Percentiles rank a stretch among this genome's conserved stretches.
These are phyloP conservation scores for Pythium oligandrum DNA, from an alignment of 352 stramenopile genomes.

Conservation along the genomic window DNA sequence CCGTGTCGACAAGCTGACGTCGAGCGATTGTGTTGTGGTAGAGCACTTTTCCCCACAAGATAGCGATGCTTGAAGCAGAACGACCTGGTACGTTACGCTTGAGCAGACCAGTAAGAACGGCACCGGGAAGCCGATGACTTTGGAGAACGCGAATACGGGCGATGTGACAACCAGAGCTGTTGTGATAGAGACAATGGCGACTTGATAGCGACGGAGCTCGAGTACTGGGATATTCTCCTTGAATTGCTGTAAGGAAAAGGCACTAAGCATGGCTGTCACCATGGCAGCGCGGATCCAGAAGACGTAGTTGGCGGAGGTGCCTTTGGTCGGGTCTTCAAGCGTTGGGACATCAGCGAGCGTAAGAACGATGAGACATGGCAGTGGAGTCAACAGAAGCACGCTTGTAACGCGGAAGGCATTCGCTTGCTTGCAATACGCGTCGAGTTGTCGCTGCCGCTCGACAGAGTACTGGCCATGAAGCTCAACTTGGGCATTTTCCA, in stretches of 20 bases:
- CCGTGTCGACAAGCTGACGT: constrained; percentile 23
- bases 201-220: constrained; percentile 8
- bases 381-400: constrained; percentile 21
- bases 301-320: constrained; percentile 26
- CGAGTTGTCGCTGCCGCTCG: constrained; percentile 13
- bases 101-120: constrained; percentile 29
- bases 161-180: constrained; percentile 17
- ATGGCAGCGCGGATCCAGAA: constrained; percentile 31
- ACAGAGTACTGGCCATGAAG: constrained; percentile 33
- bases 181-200: constrained; percentile 14
- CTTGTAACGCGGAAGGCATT: background rate
- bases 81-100: constrained; percentile 15
- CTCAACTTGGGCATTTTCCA: constrained; percentile 19
- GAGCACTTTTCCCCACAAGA: constrained; percentile 23
- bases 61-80: constrained; percentile 20
- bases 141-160: constrained; percentile 19
- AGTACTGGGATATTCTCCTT: constrained; percentile 10
- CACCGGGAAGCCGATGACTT: constrained; percentile 32
- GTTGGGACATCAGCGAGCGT: constrained; percentile 24
- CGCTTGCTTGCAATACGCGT: constrained; percentile 6
- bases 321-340: constrained; percentile 14
- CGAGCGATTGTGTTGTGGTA: constrained; percentile 9
- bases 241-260: constrained; percentile 30
- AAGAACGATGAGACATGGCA: constrained; percentile 27
- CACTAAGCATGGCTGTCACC: constrained; percentile 22